Conservation (phyloP, 768 basidiomycete species). For the Leucocoprinus sp. region DNA sequence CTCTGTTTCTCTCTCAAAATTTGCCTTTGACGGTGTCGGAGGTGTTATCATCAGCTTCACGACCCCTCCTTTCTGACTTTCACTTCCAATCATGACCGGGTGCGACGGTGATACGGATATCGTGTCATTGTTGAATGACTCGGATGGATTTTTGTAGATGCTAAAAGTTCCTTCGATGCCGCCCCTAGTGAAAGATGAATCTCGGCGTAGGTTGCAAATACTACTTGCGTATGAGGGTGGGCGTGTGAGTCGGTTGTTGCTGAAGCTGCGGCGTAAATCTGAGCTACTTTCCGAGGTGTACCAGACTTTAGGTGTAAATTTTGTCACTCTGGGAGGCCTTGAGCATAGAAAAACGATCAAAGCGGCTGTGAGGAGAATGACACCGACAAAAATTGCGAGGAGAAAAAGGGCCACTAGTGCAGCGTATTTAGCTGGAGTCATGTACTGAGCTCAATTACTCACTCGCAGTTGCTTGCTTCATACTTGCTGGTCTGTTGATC, state of each 20-base stretch:
- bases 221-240: slow-evolving; percentile 1
- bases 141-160: neutral
- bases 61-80: slow-evolving; percentile 2
- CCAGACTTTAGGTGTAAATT: slow-evolving; percentile 10
- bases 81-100: slow-evolving; percentile 8
- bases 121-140: slow-evolving; percentile 3
- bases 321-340: neutral
- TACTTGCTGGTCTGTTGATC: neutral
- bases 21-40: slow-evolving; percentile 14
- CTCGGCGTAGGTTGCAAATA: neutral
- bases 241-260: neutral
- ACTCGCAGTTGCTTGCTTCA: slow-evolving; percentile 9
- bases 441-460: neutral
- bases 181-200: neutral
- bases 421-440: neutral
- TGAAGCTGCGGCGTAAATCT: neutral
- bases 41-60: slow-evolving; percentile 15
- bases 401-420: slow-evolving; percentile 9
- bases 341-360: slow-evolving; percentile 5
- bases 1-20: neutral
- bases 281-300: slow-evolving; percentile 1
- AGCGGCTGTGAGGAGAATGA: slow-evolving; percentile 4
- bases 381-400: neutral
- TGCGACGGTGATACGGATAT: slow-evolving; percentile 12
- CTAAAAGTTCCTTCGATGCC: neutral